Base-by-base conservation (phyloP, 2,329 filamentous ascomycete species). In the Penicillium griseofulvum region DNA sequence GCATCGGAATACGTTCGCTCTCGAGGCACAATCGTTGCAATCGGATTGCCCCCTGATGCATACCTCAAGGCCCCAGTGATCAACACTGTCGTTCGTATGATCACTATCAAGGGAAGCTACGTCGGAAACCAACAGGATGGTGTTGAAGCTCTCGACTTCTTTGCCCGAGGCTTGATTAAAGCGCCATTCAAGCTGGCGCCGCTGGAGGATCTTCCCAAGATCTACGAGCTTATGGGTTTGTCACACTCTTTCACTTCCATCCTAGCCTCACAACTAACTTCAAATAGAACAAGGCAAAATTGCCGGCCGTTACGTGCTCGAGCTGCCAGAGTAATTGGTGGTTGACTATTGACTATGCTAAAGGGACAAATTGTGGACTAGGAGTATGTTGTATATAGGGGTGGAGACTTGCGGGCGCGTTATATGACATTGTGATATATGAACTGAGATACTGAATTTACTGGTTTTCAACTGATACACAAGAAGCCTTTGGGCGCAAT, bases 91-190 rank as follows among this genome's bases (percentile, higher is more conserved):
- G 80, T 91, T 69, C 82, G 87, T 76, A 95, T 95, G 89, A 87
- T 96, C 76, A 86, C 76, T 65, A 96, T 97, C 79, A 89, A 89
- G 78, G 91, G 91, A 54, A 90, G 85, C 64, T 96, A 96, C 72
- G 91, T 96, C 65, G 92, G 92, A 54, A 96, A 95, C 80, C 84
- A 91, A 66, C 84, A 87, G 68, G 92, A 97, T 71, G 87, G 87
- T 1, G 84, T 87, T 52, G 92, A 96, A 79, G 92, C 92, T 5
- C 81, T 97, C 59, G 91, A 96, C 62, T 95, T 96, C 79, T 96
- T 84, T 80, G 78, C 82, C 52, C 82, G 87, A 16, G 91, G 91
- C 24, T 77, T 93, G 59, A 90, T 96, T 81, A 88, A 89, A 71
- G 85, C 86, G 11, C 91, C 91, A 11, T 92, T 82, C 83, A 92